phyloP scores from a whole-genome alignment of 345 rosid species.

The Triadica sebifera region DNA sequence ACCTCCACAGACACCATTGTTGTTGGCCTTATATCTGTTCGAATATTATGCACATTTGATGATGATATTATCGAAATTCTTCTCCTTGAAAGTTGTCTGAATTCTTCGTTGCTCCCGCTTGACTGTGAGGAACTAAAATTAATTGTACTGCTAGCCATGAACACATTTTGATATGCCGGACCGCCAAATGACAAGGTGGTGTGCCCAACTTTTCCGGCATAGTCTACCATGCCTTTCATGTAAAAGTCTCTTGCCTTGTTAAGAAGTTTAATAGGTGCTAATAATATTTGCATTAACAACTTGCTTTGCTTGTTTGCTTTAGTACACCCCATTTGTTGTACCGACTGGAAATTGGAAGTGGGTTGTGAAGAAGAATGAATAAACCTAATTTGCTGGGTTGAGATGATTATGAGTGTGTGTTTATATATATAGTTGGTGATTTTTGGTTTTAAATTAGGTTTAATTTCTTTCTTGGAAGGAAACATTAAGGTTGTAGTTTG shows the following conservation, averaged over 20 bases:
- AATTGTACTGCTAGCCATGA: constrained; percentile 14
- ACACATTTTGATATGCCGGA: background rate
- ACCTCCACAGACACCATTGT: background rate
- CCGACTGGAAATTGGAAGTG: background rate
- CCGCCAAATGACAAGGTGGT: background rate
- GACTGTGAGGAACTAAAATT: constrained; percentile 1
- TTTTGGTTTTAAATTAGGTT: no score
- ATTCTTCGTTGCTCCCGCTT: background rate
- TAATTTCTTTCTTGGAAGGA: no score
- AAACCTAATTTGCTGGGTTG: background rate
- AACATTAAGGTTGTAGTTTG: background rate
- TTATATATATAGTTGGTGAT: background rate
- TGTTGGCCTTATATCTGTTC: background rate
- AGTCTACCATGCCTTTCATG: constrained; percentile 21
- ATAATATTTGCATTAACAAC: constrained; percentile 7
- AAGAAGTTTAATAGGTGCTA: constrained; percentile 19
- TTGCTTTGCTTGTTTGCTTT: constrained; percentile 16
- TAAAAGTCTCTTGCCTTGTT: constrained; percentile 26
- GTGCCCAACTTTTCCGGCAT: constrained; percentile 9
- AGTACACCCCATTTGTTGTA: constrained; percentile 9
- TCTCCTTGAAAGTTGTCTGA: background rate
- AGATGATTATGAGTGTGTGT: background rate
- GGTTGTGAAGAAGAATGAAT: no score
- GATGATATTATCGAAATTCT: background rate
- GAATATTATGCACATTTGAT: background rate